Base-by-base conservation (phyloP, 2,329 filamentous ascomycete genomes). In the Fusarium robinianum region DNA sequence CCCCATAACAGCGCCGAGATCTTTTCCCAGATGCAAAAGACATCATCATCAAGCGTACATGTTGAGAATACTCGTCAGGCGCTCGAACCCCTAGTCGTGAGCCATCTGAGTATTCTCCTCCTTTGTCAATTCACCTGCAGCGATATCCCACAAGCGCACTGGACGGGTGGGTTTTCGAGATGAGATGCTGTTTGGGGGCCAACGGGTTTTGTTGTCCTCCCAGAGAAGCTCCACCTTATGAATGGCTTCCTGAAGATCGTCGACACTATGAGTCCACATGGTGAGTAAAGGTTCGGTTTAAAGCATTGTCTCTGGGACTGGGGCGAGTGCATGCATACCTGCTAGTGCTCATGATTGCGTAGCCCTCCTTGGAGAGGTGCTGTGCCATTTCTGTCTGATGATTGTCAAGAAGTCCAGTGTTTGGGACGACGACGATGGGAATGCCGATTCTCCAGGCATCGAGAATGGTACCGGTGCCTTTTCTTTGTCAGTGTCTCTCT, bases 331-430 rank as follows among this genome's bases (percentile, higher is more conserved):
- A 22, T n/a, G 64, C 78, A 41, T 76, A 90, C 85, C 78, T 75
- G 27, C 89, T 70, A 39, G 76, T 72, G 8, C 86, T 87, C 58
- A 84, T 78, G n/a, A 91, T 76, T 3, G 89, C 82, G 68, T 95
- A 95, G 16, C 86, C 85, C 55, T 89, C 81, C 16, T 75, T 72
- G 21, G 86, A 80, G 43, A 97, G 78, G 55, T 88, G 84, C 35
- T 83, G 75, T 1, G 92, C 92, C 41, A 99, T 79, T 66, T 97
- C 90, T 14, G 83, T 79, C 68, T 99, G 94, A 64, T 99, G 94
- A 61, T 99, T 92, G 62, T 95, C 84, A 58, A 96, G 78, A 1
- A 99, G 78, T 6, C 76, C 74, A 2, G 83, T 78, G 66, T 99
- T 99, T 3, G 92, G 88, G 3, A 99, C 90, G 1, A 96, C 89